A percentile compares a stretch with the other conserved stretches of the same genome.
phyloP scores from a whole-genome alignment of 495 filamentous ascomycete species.

The Barbatosphaeria neglecta region DNA sequence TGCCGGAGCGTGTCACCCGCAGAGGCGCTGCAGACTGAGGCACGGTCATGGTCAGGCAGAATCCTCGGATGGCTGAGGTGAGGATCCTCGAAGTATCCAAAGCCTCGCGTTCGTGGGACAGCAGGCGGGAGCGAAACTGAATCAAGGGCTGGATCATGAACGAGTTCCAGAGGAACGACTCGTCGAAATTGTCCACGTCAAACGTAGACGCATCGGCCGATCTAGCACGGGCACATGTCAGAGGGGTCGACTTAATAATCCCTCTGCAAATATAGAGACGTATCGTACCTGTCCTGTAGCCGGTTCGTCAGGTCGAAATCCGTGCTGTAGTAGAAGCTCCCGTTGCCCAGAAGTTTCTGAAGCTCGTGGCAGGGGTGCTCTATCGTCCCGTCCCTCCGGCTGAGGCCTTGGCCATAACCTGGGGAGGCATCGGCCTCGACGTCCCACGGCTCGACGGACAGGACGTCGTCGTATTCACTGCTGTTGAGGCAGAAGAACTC shows the following conservation, averaged over 20 bases:
- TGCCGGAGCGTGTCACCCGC: conserved; percentile 50
- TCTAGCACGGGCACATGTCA: conserved; percentile 13
- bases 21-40: conserved; percentile 46
- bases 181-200: conserved; percentile 74
- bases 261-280: not conserved
- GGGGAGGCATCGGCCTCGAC: conserved; percentile 35
- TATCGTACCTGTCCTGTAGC: conserved; percentile 77
- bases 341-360: conserved; percentile 82
- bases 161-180: conserved; percentile 90
- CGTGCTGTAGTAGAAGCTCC: conserved; percentile 96
- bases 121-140: conserved; percentile 70
- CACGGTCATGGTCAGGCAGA: conserved; percentile 72
- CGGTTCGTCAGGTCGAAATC: conserved; percentile 95
- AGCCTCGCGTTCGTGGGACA: conserved; percentile 54
- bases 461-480: conserved; percentile 69
- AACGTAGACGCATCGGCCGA: conserved; percentile 49
- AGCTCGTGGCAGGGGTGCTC: conserved; percentile 85
- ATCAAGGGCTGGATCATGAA: conserved; percentile 94
- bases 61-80: conserved; percentile 89
- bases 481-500: conserved; percentile 90
- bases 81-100: conserved; percentile 79
- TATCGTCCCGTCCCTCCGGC: conserved; percentile 50
- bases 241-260: conserved; percentile 2
- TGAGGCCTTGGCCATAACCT: conserved; percentile 44
- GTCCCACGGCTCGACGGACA: conserved; percentile 42